These are phyloP conservation scores for Cicer judaicum DNA, from an alignment of 306 rosid species.

Conservation along the genomic window DNA sequence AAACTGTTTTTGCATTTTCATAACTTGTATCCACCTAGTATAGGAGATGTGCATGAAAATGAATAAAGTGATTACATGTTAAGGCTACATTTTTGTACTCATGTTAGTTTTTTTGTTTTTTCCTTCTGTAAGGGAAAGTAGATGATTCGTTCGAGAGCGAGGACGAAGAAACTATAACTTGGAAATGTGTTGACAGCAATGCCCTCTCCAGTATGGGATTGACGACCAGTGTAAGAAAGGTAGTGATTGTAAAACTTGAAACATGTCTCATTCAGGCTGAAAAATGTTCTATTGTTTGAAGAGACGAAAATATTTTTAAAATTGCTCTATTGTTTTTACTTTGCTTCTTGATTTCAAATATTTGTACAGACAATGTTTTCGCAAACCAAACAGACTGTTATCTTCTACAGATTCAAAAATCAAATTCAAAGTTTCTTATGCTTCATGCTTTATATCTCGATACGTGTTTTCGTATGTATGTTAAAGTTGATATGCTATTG, in stretches of 20 bases:
- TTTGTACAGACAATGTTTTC: neutral
- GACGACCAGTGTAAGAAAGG: constrained; percentile 93
- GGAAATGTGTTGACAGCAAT: constrained; percentile 73
- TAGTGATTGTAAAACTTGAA: constrained; percentile 20
- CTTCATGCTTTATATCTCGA: constrained; percentile 31
- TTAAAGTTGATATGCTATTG: constrained; percentile 37
- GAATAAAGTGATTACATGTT: neutral
- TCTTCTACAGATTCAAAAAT: constrained; percentile 12
- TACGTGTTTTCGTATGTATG: neutral
- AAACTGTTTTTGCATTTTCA: neutral
- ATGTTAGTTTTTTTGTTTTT: constrained; percentile 34
- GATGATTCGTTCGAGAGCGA: constrained; percentile 48
- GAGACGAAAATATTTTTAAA: too few species aligned
- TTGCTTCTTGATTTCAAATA: neutral
- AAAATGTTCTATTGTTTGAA: too few species aligned
- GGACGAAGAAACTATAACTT: constrained; percentile 54
- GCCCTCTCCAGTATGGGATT: constrained; percentile 76
- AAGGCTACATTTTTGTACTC: constrained; percentile 17
- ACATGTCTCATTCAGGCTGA: too few species aligned
- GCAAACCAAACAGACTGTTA: neutral
- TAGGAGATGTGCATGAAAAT: constrained; percentile 26
- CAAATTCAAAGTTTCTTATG: constrained; percentile 11
- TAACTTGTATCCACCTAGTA: neutral
- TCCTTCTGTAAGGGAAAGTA: constrained; percentile 49
- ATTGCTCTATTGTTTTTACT: neutral